Evolutionary conservation across 1,284 basidiomycete species (phyloP), one percentile per base, ranked within the genome.

Genomic region (Marasmius oreades): DNA sequence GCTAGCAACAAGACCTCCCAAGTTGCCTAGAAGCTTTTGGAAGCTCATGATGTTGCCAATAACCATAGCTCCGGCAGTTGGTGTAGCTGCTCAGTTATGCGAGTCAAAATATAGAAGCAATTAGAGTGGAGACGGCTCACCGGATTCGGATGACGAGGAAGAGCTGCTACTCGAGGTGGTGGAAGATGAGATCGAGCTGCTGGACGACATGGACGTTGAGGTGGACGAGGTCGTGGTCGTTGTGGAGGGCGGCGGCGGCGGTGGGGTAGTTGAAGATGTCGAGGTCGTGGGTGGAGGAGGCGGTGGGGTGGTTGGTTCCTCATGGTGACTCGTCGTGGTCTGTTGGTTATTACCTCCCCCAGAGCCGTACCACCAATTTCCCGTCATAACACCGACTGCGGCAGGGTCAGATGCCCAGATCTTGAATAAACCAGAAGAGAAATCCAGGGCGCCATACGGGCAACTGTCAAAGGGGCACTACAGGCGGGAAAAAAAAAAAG

Each of bases 391-490:
- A 50, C 47, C 47, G 1, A 18, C 10, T 12, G 12, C 5, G 6
- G n/a, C 47, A 33, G 47, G 47, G 7, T n/a, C 18, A 16, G 20
- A 12, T 23, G 26, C n/a, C 47, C 47, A 50, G 5, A 3, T 50
- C 8, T 23, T 28, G 31, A 50, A 50, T 4, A 50, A 26, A 18
- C 47, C 47, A 20, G n/a, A 26, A 20, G 47, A 33, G 1, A 50
- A 16, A 31, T 50, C 47, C 5, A 50, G 47, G 18, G 47, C 47
- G 1, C 47, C 47, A 16, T 6, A 31, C 11, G 47, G 47, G 31
- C 47, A 50, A 10, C n/a, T 20, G 45, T 46, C 45, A 18, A 31
- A 26, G 47, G 47, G 47, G 7, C 47, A 50, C 47, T 50, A 33
- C 10, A n/a, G 24, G 10, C 4, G 24, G 47, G 5, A 50, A 11